Conservation (phyloP, 2,329 filamentous ascomycete species). For the Colletotrichum lini region DNA sequence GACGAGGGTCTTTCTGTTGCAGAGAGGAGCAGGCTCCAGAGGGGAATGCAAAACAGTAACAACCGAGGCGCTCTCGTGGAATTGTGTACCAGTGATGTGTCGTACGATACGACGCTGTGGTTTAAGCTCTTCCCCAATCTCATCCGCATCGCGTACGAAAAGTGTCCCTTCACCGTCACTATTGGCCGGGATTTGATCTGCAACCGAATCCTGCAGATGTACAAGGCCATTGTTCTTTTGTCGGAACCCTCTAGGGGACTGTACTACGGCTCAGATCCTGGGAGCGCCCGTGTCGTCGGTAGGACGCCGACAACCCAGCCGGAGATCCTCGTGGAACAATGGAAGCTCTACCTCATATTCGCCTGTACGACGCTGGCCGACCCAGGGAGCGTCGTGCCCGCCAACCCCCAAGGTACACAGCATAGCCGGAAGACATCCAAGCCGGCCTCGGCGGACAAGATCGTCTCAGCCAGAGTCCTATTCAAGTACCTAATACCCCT, state of each 20-base stretch:
- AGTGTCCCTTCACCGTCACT: slow-evolving; percentile 91
- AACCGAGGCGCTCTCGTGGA: slow-evolving; percentile 90
- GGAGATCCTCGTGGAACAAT: slow-evolving; percentile 93
- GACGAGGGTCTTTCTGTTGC: slow-evolving; percentile 92
- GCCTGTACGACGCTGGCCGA: slow-evolving; percentile 96
- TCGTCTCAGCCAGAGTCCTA: slow-evolving; percentile 88
- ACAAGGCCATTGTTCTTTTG: slow-evolving; percentile 83
- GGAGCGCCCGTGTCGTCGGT: slow-evolving; percentile 65
- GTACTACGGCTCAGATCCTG: slow-evolving; percentile 73
- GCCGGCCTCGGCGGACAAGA: slow-evolving; percentile 77
- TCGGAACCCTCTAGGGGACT: slow-evolving; percentile 80
- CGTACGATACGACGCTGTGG: slow-evolving; percentile 96
- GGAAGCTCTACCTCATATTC: slow-evolving; percentile 97
- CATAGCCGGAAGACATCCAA: slow-evolving; percentile 89
- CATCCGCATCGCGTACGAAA: slow-evolving; percentile 89
- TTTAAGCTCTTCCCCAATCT: slow-evolving; percentile 98
- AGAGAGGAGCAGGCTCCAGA: slow-evolving; percentile 91
- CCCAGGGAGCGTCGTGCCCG: slow-evolving; percentile 76
- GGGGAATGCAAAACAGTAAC: slow-evolving; percentile 88
- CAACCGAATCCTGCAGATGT: slow-evolving; percentile 93
- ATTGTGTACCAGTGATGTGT: slow-evolving; percentile 93
- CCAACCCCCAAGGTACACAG: slow-evolving; percentile 71
- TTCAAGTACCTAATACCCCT: slow-evolving; percentile 95
- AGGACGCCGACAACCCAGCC: slow-evolving; percentile 80
- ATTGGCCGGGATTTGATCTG: slow-evolving; percentile 94